Conservation (phyloP, 768 basidiomycete species). For the Pleurotus sapidus region DNA sequence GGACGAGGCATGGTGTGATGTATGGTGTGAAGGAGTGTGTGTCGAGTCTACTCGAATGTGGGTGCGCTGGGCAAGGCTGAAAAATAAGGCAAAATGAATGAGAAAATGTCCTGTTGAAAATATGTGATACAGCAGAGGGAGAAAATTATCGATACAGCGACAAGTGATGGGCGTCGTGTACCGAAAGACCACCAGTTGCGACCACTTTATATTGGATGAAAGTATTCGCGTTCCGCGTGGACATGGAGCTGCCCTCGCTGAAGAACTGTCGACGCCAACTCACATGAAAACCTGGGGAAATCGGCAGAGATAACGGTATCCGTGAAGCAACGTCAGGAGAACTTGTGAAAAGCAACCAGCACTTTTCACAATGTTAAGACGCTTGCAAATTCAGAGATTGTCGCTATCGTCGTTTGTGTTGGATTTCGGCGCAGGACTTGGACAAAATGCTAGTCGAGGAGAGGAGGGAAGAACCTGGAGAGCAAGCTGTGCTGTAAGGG, state of each 20-base stretch:
- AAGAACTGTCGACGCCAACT: neutral
- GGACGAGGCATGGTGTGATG: constrained; percentile 3
- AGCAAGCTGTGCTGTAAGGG: too few relatives aligned
- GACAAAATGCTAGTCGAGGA: too few relatives aligned
- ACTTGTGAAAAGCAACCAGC: constrained; percentile 7
- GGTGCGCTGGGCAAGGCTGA: neutral
- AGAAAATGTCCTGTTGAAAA: neutral
- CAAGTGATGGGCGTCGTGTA: constrained; percentile 63
- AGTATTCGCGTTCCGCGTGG: neutral
- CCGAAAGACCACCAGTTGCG: neutral
- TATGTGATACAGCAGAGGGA: neutral
- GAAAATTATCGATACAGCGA: constrained; percentile 44
- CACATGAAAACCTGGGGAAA: neutral
- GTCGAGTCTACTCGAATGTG: constrained; percentile 8
- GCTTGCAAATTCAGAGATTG: neutral
- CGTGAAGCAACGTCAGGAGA: neutral
- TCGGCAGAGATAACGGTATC: neutral
- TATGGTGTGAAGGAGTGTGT: neutral
- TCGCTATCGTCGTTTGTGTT: too few relatives aligned
- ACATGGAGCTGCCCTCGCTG: neutral
- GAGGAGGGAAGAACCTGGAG: too few relatives aligned
- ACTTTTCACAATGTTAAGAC: constrained; percentile 1
- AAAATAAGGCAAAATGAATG: constrained; percentile 3
- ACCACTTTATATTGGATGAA: neutral
- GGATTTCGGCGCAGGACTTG: too few relatives aligned